A percentile compares a stretch with the other conserved stretches of the same genome.
Conservation (phyloP, 441 rosid genomes). For the Pelargonium cotyledonis region DNA sequence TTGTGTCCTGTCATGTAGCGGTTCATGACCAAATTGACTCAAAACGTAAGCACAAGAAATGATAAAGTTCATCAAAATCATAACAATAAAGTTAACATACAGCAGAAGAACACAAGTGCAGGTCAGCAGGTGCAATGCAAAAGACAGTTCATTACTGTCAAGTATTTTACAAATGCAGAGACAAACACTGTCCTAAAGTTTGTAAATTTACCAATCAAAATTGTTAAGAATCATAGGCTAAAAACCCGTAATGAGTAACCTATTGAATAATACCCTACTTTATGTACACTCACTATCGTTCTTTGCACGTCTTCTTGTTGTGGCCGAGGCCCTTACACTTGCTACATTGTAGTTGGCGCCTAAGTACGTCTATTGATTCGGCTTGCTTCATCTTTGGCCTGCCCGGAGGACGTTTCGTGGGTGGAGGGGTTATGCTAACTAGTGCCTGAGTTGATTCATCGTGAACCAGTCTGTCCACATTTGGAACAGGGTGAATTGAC, state of each 20-base stretch:
- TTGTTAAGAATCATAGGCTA: slow-evolving; percentile 1
- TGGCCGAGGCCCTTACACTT: slow-evolving; percentile 76
- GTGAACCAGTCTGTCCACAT: slow-evolving; percentile 38
- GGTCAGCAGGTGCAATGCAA: neutral
- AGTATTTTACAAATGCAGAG: neutral
- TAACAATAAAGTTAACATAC: too few species aligned
- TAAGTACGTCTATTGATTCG: slow-evolving; percentile 46
- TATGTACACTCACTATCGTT: slow-evolving; percentile 16
- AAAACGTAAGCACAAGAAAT: too few species aligned
- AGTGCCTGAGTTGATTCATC: slow-evolving; percentile 29
- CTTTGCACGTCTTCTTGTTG: slow-evolving; percentile 68
- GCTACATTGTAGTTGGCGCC: slow-evolving; percentile 72
- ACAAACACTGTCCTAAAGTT: too few species aligned
- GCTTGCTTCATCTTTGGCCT: slow-evolving; percentile 52
- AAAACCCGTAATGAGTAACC: slow-evolving; percentile 14
- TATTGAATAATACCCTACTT: slow-evolving; percentile 12
- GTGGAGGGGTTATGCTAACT: slow-evolving; percentile 56
- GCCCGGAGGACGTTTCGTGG: slow-evolving; percentile 56
- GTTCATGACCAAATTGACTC: too few species aligned
- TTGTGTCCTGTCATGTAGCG: too few species aligned
- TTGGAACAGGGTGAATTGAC: slow-evolving; percentile 66
- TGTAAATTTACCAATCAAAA: neutral
- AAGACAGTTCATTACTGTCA: neutral
- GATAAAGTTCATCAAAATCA: too few species aligned
- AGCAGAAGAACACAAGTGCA: neutral